Base-by-base conservation (phyloP, 177 flowering plant genomes). In the Vitis hybrid region DNA sequence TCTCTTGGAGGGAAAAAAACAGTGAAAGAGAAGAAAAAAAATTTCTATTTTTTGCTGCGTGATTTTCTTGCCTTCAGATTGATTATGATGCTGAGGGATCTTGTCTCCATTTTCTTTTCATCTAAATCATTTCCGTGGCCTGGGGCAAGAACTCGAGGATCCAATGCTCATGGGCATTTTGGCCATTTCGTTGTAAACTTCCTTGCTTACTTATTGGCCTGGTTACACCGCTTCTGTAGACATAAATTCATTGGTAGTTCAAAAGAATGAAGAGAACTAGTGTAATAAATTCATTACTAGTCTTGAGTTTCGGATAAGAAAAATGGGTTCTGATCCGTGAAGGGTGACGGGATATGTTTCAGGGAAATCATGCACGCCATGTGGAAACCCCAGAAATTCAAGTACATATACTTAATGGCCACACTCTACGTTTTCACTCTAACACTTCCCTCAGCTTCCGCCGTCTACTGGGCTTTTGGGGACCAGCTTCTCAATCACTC, bases 351-450 rank as follows among this genome's bases (percentile, higher is more conserved):
- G 26, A 13, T 16, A n/a, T 69, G 19, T 74, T 60, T 21, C 90
- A 93, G 98, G 61, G 98, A 93, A 81, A 93, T 91, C 55, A 93
- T 93, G 98, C 98, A 93, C 63, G 98, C 98, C 2, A 93, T 93
- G 98, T 93, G 98, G 98, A 93, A 93, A 83, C 97, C 98, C 0
- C 91, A 84, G 66, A 91, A 90, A 62, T 93, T 93, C 89, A 93
- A 93, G 87, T 91, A 88, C 85, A 93, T 93, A 29, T 93, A 93
- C 78, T 70, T 93, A 48, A 8, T 84, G 4, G 98, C 98, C 10
- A 93, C 98, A 1, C 66, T 93, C 4, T 93, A 91, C 70, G 98
- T 93, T 22, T 93, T 85, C 86, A 93, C 98, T 1, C 77, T 93
- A 12, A 93, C 98, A 7, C 59, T 93, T 22, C 98, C 98, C 55